Conservation (phyloP, 2,329 filamentous ascomycete genomes). For the Fusarium pseudocircinatum region DNA sequence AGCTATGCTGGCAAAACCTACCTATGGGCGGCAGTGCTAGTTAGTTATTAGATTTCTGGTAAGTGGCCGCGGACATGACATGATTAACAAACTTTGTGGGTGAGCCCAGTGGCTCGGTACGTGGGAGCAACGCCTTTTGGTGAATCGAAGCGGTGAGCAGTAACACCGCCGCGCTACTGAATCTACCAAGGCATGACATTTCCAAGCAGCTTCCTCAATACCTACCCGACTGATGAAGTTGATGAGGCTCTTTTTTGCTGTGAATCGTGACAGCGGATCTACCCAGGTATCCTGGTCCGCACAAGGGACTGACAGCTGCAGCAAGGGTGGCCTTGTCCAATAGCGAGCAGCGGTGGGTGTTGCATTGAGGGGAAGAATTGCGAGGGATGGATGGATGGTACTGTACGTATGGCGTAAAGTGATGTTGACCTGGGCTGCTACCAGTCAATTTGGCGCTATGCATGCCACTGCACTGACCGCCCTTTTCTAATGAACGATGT, state of each 20-base stretch:
- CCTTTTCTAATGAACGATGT: not conserved
- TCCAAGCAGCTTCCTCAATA: not conserved
- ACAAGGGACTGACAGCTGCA: slow-evolving; percentile 30
- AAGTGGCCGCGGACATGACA: slow-evolving; percentile 4
- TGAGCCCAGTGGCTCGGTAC: slow-evolving; percentile 35
- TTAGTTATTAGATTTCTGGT: slow-evolving; percentile 17
- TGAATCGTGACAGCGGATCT: slow-evolving; percentile 41
- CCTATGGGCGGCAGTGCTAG: not conserved
- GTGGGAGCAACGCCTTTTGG: slow-evolving; percentile 11
- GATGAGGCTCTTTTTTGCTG: slow-evolving; percentile 31
- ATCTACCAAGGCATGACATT: not conserved
- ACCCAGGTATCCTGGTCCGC: slow-evolving; percentile 29
- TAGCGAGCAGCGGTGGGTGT: slow-evolving; percentile 15
- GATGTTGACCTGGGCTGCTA: not conserved
- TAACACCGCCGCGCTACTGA: not conserved
- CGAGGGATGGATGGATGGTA: not conserved
- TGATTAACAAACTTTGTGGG: slow-evolving; percentile 32
- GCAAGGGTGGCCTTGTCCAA: slow-evolving; percentile 29
- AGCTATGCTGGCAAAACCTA: not conserved
- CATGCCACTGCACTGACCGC: slow-evolving; percentile 6
- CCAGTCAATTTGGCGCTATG: not conserved
- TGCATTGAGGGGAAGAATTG: slow-evolving; percentile 1
- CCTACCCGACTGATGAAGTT: slow-evolving; percentile 4
- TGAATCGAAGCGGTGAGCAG: slow-evolving; percentile 12
- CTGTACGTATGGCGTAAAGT: slow-evolving; percentile 4